These are phyloP conservation scores for Cladobotryum mycophilum DNA, from an alignment of 2,329 filamentous ascomycete species.

Conservation along the genomic window DNA sequence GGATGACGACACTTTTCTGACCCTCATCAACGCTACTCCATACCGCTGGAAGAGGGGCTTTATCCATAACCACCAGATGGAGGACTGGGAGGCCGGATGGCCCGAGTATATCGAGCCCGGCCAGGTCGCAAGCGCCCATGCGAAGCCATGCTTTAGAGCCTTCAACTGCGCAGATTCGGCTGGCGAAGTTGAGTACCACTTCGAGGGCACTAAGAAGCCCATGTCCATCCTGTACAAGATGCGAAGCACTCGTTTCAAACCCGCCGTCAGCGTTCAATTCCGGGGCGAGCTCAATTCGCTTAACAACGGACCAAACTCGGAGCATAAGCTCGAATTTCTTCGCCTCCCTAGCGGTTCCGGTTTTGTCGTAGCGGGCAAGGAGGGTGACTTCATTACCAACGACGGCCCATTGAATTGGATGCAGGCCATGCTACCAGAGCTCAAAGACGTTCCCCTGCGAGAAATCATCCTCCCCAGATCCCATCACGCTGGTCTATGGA, in stretches of 20 bases:
- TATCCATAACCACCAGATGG: slow-evolving; percentile 16
- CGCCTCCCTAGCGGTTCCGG: slow-evolving; percentile 16
- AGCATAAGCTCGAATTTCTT: slow-evolving; percentile 15
- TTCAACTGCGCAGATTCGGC: slow-evolving; percentile 15
- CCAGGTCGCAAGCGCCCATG: slow-evolving; percentile 12
- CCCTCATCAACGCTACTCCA: slow-evolving; percentile 29
- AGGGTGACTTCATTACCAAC: slow-evolving; percentile 24
- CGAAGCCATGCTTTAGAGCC: not conserved
- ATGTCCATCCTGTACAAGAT: slow-evolving; percentile 23
- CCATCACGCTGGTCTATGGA: slow-evolving; percentile 26
- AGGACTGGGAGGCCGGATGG: slow-evolving; percentile 16
- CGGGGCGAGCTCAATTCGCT: slow-evolving; percentile 19
- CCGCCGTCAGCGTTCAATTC: slow-evolving; percentile 16
- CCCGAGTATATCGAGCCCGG: slow-evolving; percentile 24
- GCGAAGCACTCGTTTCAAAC: slow-evolving; percentile 1
- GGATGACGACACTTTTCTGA: slow-evolving; percentile 15
- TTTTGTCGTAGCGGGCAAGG: slow-evolving; percentile 25
- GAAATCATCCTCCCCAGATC: slow-evolving; percentile 26
- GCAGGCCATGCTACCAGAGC: slow-evolving; percentile 19
- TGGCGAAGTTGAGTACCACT: slow-evolving; percentile 23
- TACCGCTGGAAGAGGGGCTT: slow-evolving; percentile 22
- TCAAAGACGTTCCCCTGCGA: slow-evolving; percentile 22
- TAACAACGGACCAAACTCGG: slow-evolving; percentile 8
- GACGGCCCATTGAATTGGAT: slow-evolving; percentile 24
- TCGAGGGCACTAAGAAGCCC: slow-evolving; percentile 21